Percentiles rank a stretch among this genome's conserved stretches.
Evolutionary conservation across 2,329 filamentous ascomycete genomes (phyloP).

Genomic region (Aspergillus jensenii): DNA sequence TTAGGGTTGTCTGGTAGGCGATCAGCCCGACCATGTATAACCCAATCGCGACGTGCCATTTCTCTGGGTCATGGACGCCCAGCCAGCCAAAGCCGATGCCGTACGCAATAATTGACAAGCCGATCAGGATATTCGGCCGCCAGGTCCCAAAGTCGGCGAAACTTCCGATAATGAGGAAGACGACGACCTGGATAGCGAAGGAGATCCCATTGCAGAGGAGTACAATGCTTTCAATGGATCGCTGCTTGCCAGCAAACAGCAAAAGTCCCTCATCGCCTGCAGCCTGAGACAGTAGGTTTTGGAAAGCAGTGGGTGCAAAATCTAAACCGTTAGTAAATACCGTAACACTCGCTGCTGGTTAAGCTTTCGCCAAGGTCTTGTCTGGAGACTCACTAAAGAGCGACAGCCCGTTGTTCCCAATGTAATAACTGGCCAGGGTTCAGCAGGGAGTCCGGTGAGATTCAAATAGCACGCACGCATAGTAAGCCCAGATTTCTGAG

Average conservation of each 20-base stretch:
- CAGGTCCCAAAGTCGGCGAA: conserved; percentile 65
- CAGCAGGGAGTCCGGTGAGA: conserved; percentile 7
- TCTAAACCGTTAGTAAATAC: conserved; percentile 30
- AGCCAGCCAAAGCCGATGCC: conserved; percentile 67
- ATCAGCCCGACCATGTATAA: conserved; percentile 68
- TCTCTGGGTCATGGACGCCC: conserved; percentile 58
- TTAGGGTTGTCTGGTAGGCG: conserved; percentile 65
- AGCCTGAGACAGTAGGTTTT: conserved; percentile 63
- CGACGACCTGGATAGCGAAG: conserved; percentile 64
- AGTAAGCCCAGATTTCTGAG: conserved; percentile 59
- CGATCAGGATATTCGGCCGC: conserved; percentile 62
- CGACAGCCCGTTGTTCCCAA: conserved; percentile 64
- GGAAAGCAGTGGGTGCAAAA: conserved; percentile 64
- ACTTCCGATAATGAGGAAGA: conserved; percentile 48
- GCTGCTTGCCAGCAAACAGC: conserved; percentile 55
- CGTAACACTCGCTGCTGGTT: neutral
- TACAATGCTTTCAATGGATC: conserved; percentile 66
- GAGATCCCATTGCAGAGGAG: conserved; percentile 66
- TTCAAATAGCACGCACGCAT: conserved; percentile 39
- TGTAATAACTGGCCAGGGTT: conserved; percentile 54
- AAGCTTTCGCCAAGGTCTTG: conserved; percentile 6
- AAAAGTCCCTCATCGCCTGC: conserved; percentile 55
- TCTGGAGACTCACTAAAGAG: conserved; percentile 51
- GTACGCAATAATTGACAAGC: conserved; percentile 61
- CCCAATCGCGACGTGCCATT: conserved; percentile 62